Percentiles rank a stretch among this genome's conserved stretches.
Conservation (phyloP, 73 alveolate genomes). For the Uronychia binucleata region DNA sequence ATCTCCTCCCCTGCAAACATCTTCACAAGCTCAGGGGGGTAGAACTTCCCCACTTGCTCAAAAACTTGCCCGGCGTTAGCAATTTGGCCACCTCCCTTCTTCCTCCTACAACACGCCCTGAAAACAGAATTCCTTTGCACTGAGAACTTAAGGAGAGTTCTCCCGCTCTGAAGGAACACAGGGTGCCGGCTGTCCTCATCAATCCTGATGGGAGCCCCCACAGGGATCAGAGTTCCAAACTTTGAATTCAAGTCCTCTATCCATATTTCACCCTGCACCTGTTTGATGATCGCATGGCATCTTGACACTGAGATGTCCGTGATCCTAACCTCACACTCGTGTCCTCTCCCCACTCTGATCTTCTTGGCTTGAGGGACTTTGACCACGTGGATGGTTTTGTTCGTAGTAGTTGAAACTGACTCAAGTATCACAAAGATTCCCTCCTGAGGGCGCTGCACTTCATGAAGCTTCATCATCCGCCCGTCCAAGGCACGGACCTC, state of each 20-base stretch:
- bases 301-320: slow-evolving; percentile 75
- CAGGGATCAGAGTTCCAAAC: slow-evolving; percentile 62
- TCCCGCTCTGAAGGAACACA: not conserved
- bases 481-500: not conserved
- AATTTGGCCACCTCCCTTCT: too few relatives aligned
- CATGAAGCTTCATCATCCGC: not conserved
- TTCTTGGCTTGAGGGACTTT: slow-evolving; percentile 15
- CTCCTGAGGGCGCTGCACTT: not conserved
- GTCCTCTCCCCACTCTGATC: slow-evolving; percentile 73
- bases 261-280: slow-evolving; percentile 20
- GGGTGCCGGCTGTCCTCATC: not conserved
- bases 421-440: not conserved
- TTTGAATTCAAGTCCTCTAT: slow-evolving; percentile 63
- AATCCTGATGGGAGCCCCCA: not conserved
- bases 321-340: slow-evolving; percentile 78
- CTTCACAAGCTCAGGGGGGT: too few relatives aligned
- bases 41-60: too few relatives aligned
- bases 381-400: slow-evolving; percentile 42
- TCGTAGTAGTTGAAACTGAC: not conserved
- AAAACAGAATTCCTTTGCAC: not conserved
- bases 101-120: not conserved
- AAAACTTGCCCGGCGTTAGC: too few relatives aligned
- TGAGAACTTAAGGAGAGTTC: not conserved
- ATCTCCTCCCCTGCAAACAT: too few relatives aligned
- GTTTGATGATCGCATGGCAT: slow-evolving; percentile 53